phyloP scores from a whole-genome alignment of 305 asterid species.

The Solanum hybrid region DNA sequence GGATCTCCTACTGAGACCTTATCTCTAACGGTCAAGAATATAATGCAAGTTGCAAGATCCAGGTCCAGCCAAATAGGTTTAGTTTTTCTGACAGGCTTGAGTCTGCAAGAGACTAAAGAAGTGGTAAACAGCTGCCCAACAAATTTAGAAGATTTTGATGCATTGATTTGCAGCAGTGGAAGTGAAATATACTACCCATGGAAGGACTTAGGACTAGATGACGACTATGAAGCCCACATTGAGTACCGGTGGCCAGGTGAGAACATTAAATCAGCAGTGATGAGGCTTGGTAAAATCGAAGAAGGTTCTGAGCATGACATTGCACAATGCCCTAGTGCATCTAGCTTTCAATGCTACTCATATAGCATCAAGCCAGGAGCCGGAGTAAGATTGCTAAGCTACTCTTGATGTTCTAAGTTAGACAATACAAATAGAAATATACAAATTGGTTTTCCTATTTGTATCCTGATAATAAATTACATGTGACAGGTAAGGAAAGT shows the following conservation, averaged over 20 bases:
- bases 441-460: not conserved
- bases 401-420: not conserved
- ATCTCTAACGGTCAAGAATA: slow-evolving; percentile 38
- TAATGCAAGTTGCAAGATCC: slow-evolving; percentile 38
- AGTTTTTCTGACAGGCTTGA: slow-evolving; percentile 41
- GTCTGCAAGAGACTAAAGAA: slow-evolving; percentile 40
- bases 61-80: slow-evolving; percentile 43
- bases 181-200: slow-evolving; percentile 62
- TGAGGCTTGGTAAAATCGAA: slow-evolving; percentile 38
- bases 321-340: slow-evolving; percentile 24
- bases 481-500: slow-evolving; percentile 31
- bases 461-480: not conserved
- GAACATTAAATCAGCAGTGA: slow-evolving; percentile 33
- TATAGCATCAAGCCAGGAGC: slow-evolving; percentile 42
- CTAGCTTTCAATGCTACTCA: slow-evolving; percentile 50
- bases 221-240: slow-evolving; percentile 49
- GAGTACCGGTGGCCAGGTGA: slow-evolving; percentile 68
- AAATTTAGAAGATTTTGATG: slow-evolving; percentile 45
- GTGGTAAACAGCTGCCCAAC: slow-evolving; percentile 24
- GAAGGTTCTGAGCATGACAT: slow-evolving; percentile 31
- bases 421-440: not conserved
- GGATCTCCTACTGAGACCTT: slow-evolving; percentile 38
- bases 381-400: slow-evolving; percentile 29
- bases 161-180: slow-evolving; percentile 58
- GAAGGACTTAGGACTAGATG: slow-evolving; percentile 46